Evolutionary conservation across 768 basidiomycete species (phyloP).

Genomic region (Dioszegia crocea): DNA sequence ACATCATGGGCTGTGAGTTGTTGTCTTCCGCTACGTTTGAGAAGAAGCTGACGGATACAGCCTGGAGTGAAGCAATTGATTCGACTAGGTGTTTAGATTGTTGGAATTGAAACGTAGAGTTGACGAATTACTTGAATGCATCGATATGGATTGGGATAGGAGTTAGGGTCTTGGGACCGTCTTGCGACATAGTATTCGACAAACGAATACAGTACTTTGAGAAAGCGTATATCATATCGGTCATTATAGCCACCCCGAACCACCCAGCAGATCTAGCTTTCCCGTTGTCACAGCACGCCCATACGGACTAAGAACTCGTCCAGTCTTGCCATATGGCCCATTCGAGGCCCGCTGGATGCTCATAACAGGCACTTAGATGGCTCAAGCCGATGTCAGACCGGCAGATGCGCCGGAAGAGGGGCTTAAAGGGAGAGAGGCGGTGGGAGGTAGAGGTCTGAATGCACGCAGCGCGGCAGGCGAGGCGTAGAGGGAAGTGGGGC

Average conservation of each 20-base stretch:
- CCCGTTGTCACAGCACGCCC: too few relatives aligned
- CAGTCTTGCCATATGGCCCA: too few relatives aligned
- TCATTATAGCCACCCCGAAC: too few relatives aligned
- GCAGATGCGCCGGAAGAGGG: neutral
- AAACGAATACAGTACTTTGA: too few relatives aligned
- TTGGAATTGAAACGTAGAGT: neutral
- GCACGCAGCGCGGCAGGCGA: conserved; percentile 12
- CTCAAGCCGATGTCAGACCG: neutral
- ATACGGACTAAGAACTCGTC: too few relatives aligned
- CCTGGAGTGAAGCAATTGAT: conserved; percentile 85
- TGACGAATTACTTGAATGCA: neutral
- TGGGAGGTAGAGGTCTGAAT: conserved; percentile 10
- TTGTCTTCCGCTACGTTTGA: neutral
- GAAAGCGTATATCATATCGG: too few relatives aligned
- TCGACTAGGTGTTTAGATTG: conserved; percentile 30
- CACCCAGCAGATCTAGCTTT: too few relatives aligned
- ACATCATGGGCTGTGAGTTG: conserved; percentile 45
- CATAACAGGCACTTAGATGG: too few relatives aligned
- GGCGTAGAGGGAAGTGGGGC: conserved; percentile 12
- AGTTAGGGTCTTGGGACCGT: too few relatives aligned
- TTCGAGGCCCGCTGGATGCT: too few relatives aligned
- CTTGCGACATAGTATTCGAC: too few relatives aligned
- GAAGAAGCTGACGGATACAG: conserved; percentile 61
- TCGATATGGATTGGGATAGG: too few relatives aligned
- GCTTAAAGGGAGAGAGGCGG: neutral